Evolutionary conservation across 1,284 basidiomycete species (phyloP), one percentile per base, ranked within the genome.

Genomic region (Puccinia triticina): DNA sequence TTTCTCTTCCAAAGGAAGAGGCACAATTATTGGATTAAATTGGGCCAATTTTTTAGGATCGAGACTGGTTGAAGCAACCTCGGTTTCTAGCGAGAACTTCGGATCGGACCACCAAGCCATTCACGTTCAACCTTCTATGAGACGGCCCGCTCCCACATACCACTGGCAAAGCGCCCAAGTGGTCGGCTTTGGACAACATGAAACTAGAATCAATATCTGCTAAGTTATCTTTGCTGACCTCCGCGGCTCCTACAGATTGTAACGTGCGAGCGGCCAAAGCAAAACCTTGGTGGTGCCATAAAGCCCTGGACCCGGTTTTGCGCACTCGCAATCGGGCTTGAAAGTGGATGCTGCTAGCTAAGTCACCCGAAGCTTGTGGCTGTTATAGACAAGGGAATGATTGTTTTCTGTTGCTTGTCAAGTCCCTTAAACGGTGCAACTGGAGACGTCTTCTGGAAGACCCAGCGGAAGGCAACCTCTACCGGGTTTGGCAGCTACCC

Each of bases 201-300:
- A 2, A 10, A 2, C 34, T 37, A 2, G 29, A 3, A 14, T 18
- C 59, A 16, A 4, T 32, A 5, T 10, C 11, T 32, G 34, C 59
- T 64, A n/a, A 64, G 59, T 29, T 64, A 18, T 4, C 12, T 64
- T 14, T n/a, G 12, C 12, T n/a, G 12, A 64, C n/a, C n/a, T n/a
- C n/a, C n/a, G n/a, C n/a, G n/a, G n/a, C n/a, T n/a, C n/a, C 29
- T 34, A 64, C 5, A 2, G n/a, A 10, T 14, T 64, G 21, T 50
- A 53, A 18, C 29, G 34, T n/a, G 32, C 26, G 34, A 43, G 73
- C 59, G 0, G 18, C 18, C 12, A 76, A 40, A 26, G 32, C 32
- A 11, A 59, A 76, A 40, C 26, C 29, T 37, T 76, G 73, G 73
- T 76, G 73, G 73, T 48, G 53, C 55, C 23, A 59, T 29, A 53